A percentile compares a stretch with the other conserved stretches of the same genome.
Evolutionary conservation across 139 green algal genomes (phyloP).

Genomic region (Micractinium conductrix): DNA sequence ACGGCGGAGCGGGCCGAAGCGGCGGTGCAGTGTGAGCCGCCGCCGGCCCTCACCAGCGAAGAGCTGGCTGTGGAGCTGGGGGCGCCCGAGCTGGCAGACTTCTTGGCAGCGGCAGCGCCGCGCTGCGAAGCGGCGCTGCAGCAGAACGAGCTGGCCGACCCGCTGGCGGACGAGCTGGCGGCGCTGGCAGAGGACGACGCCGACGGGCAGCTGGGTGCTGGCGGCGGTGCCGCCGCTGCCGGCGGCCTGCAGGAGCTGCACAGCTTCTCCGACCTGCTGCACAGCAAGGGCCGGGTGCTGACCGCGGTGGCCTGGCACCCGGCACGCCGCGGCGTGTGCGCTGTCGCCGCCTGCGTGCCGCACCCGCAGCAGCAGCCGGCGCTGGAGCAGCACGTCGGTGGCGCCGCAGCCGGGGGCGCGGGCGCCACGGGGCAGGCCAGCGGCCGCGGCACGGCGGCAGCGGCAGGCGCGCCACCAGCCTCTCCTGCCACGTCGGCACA

Average conservation of each 20-base stretch:
- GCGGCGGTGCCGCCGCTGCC: conserved; percentile 45
- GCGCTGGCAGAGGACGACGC: conserved; percentile 77
- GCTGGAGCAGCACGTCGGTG: neutral
- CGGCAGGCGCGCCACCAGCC: neutral
- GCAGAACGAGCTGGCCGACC: conserved; percentile 82
- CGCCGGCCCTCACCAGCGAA: neutral
- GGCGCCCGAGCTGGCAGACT: neutral
- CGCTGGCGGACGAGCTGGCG: conserved; percentile 80
- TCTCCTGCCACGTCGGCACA: conserved; percentile 25
- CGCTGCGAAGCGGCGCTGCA: conserved; percentile 31
- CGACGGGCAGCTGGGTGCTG: conserved; percentile 51
- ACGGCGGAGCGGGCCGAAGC: neutral
- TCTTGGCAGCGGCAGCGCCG: neutral
- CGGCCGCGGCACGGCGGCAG: neutral
- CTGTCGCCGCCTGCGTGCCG: conserved; percentile 70
- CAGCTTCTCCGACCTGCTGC: conserved; percentile 77
- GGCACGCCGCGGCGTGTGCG: conserved; percentile 61
- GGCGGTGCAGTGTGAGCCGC: conserved; percentile 7
- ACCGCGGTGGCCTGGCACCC: conserved; percentile 73
- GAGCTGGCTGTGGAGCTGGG: neutral
- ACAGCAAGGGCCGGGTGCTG: conserved; percentile 76
- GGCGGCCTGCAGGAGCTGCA: conserved; percentile 64
- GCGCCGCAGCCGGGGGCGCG: neutral
- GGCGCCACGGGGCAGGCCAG: neutral
- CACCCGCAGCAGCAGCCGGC: neutral